Evolutionary conservation across 441 rosid species (phyloP).

Genomic region (Omphalea diandra): DNA sequence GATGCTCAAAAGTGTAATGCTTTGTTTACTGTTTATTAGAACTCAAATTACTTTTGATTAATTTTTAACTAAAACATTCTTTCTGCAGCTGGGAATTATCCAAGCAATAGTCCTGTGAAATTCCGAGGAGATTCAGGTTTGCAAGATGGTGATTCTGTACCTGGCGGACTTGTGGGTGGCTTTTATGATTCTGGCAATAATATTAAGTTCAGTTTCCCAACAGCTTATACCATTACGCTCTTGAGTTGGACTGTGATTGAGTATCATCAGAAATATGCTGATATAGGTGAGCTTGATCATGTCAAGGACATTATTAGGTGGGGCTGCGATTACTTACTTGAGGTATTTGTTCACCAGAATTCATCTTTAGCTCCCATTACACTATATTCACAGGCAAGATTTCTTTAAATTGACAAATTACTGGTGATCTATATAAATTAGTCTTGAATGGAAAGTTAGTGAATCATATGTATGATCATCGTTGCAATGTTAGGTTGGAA

Average conservation of each 20-base stretch:
- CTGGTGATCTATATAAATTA: not conserved
- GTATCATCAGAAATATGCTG: conserved; percentile 52
- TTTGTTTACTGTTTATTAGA: not conserved
- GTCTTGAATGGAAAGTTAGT: conserved; percentile 9
- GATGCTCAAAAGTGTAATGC: conserved; percentile 61
- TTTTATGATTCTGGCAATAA: conserved; percentile 70
- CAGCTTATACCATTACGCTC: conserved; percentile 54
- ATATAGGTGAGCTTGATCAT: conserved; percentile 58
- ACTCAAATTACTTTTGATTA: no score
- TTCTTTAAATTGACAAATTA: not conserved
- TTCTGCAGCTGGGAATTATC: conserved; percentile 52
- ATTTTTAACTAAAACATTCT: no score
- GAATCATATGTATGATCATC: not conserved
- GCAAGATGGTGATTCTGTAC: conserved; percentile 43
- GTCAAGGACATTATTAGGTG: conserved; percentile 55
- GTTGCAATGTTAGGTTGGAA: conserved; percentile 46
- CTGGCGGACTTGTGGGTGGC: conserved; percentile 45
- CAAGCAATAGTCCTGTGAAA: conserved; percentile 41
- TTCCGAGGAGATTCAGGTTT: conserved; percentile 55
- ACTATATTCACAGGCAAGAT: conserved; percentile 58
- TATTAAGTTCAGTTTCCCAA: conserved; percentile 56
- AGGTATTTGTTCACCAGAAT: conserved; percentile 40
- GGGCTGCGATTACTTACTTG: conserved; percentile 61
- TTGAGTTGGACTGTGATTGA: conserved; percentile 68
- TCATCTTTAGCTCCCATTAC: conserved; percentile 22